phyloP scores from a whole-genome alignment of 2,329 filamentous ascomycete genomes.

The Leptographium wingfieldii region DNA sequence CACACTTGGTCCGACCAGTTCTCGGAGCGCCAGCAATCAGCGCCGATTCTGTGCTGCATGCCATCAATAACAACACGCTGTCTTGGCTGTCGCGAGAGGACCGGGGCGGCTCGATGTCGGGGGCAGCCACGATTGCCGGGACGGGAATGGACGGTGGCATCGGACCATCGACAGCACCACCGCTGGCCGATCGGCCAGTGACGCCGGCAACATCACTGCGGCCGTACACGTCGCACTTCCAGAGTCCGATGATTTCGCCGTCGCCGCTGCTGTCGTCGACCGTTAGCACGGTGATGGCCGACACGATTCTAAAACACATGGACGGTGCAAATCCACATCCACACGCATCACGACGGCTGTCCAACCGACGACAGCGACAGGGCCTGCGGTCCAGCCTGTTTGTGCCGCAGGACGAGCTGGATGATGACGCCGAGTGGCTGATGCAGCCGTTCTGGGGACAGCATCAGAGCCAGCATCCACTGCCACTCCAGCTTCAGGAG shows the following conservation, averaged over 20 bases:
- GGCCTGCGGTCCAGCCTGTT: slow-evolving; percentile 42
- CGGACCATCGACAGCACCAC: slow-evolving; percentile 4
- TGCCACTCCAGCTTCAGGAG: not conserved
- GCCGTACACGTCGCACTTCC: slow-evolving; percentile 25
- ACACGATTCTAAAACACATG: slow-evolving; percentile 34
- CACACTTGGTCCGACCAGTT: not conserved
- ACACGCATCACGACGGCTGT: slow-evolving; percentile 26
- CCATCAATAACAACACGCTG: not conserved
- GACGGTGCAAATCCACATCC: slow-evolving; percentile 20
- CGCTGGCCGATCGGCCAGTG: slow-evolving; percentile 13
- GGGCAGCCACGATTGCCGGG: not conserved
- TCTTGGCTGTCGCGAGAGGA: not conserved
- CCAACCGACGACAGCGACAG: slow-evolving; percentile 33
- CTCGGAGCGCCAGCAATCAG: slow-evolving; percentile 14
- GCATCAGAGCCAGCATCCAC: not conserved
- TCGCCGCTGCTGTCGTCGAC: slow-evolving; percentile 45
- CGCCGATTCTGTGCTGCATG: slow-evolving; percentile 15
- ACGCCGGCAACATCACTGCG: slow-evolving; percentile 18
- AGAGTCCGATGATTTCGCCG: slow-evolving; percentile 42
- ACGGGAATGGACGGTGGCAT: not conserved
- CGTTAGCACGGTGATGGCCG: slow-evolving; percentile 43
- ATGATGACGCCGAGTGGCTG: slow-evolving; percentile 12
- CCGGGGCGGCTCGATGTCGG: not conserved
- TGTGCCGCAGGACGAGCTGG: slow-evolving; percentile 31
- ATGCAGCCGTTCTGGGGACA: not conserved